Conservation (phyloP, 495 filamentous ascomycete genomes). For the Chlorociboria aeruginascens region DNA sequence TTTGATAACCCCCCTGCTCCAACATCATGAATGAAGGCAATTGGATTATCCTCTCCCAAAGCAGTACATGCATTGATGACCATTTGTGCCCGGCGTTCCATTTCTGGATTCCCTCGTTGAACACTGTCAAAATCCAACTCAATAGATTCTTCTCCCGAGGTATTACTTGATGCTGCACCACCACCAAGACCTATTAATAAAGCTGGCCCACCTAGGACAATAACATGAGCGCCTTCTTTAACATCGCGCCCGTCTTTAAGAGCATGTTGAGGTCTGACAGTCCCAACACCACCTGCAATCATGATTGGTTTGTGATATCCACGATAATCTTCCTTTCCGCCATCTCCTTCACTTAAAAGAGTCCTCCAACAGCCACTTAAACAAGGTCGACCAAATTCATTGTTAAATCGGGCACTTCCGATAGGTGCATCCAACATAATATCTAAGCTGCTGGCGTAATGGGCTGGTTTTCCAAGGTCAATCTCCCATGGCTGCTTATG, state of each 20-base stretch:
- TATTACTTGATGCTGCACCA: slow-evolving; percentile 84
- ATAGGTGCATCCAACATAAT: slow-evolving; percentile 97
- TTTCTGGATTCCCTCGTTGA: slow-evolving; percentile 88
- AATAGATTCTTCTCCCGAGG: slow-evolving; percentile 75
- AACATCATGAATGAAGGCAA: slow-evolving; percentile 93
- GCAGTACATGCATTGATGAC: slow-evolving; percentile 90
- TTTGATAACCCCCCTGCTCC: slow-evolving; percentile 93
- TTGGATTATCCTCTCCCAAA: slow-evolving; percentile 73
- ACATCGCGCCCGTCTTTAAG: slow-evolving; percentile 70
- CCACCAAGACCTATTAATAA: slow-evolving; percentile 97
- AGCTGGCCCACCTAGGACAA: slow-evolving; percentile 88
- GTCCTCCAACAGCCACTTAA: slow-evolving; percentile 86
- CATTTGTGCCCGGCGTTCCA: slow-evolving; percentile 88
- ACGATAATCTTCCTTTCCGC: slow-evolving; percentile 58
- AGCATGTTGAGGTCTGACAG: slow-evolving; percentile 87
- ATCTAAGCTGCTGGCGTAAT: slow-evolving; percentile 85
- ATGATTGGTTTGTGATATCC: slow-evolving; percentile 99
- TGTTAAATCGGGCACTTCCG: slow-evolving; percentile 90
- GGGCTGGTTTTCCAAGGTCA: slow-evolving; percentile 76
- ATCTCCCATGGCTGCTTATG: slow-evolving; percentile 77
- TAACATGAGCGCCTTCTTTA: slow-evolving; percentile 68
- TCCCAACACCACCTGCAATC: slow-evolving; percentile 93
- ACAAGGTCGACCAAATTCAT: slow-evolving; percentile 92
- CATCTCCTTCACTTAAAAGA: slow-evolving; percentile 53
- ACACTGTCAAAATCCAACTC: slow-evolving; percentile 95